Base-by-base conservation (phyloP, 441 rosid species). In the Kokia cookei region DNA sequence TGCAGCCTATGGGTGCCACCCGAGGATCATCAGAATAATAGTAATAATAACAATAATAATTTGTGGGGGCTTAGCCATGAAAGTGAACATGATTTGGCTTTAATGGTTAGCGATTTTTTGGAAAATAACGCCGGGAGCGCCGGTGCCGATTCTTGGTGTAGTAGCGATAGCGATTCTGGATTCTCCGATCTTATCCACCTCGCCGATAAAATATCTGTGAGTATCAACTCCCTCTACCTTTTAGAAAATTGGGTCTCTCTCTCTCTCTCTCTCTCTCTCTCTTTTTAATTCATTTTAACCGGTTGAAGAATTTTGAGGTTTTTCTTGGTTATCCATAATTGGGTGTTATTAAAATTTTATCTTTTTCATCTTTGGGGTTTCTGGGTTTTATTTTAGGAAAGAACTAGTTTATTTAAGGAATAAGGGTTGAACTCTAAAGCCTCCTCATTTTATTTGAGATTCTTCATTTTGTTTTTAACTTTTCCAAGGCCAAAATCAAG, bases 101-200 rank as follows among this genome's bases (percentile, higher is more conserved):
- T 90, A 10, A 86, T 94, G 96, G 97, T 94, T 47, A 85, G 89
- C 65, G 97, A 94, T 84, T 92, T 94, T 77, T 58, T 91, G 61
- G 98, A 94, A 80, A 89, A 29, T 32, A 71, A 88, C 77, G 90
- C 89, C 2, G 85, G 86, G 24, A 87, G 89, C 86, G 84, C 77
- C 65, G 89, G 88, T 12, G 83, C 80, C 35, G 91, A 89, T 37
- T 89, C 97, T 3, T 85, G 87, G 88, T 89, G 90, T 19, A 94
- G 97, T 78, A 91, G 92, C 86, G 99, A 94, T 59, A 86, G 92
- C 82, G 97, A 93, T 13, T 87, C 97, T 42, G 87, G 97, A 15
- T 77, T 83, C 76, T 76, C 93, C 40, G 97, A 94, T 87, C 94
- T 91, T 67, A 85, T 79, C 48, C 83, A 73, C 69, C 93, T 92